Evolutionary conservation across 495 filamentous ascomycete genomes (phyloP), one percentile per base, ranked within the genome.

Genomic region (Podospora pseudoanserina): DNA sequence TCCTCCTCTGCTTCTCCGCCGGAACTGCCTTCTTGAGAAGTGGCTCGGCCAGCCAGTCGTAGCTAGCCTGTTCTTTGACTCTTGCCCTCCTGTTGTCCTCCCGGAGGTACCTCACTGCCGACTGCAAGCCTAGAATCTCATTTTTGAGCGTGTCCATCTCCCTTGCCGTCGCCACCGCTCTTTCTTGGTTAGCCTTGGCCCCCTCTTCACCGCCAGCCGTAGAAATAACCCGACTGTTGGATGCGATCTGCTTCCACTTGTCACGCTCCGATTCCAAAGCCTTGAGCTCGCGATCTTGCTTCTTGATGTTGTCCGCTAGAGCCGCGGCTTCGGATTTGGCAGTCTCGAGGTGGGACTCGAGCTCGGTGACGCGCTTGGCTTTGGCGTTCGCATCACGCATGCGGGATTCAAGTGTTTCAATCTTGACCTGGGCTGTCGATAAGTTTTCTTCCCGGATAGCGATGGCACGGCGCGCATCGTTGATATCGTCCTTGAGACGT

Each of bases 351-450:
- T 84, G 77, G 16, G 77, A 76, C 72, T 92, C 89, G 2, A 92
- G 82, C 39, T 90, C 88, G 30, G 81, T 82, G 65, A 93, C 90
- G 26, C 82, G 80, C 28, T 85, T 82, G 26, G 84, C 80, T 75
- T 90, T 89, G 67, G 92, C 90, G 39, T 90, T 86, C 15, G 91
- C 86, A 71, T 96, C 93, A 55, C 91, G 87, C 84, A 89, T 91
- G 18, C 90, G 84, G 26, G 85, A 84, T 74, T 97, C 94, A 58
- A 98, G 89, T 5, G 92, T 91, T 78, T 97, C 95, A 73, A 97
- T 94, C 77, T 96, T 96, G 68, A 97, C 90, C 3, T 87, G 86
- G 11, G 92, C 85, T 39, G 92, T 91, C 70, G 91, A 89, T 20
- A 92, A 80, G 27, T 81, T 82, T 67, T 90, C 83, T 54, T 93